Evolutionary conservation across 2,329 filamentous ascomycete genomes (phyloP).

Genomic region (Aspergillus alliaceus): DNA sequence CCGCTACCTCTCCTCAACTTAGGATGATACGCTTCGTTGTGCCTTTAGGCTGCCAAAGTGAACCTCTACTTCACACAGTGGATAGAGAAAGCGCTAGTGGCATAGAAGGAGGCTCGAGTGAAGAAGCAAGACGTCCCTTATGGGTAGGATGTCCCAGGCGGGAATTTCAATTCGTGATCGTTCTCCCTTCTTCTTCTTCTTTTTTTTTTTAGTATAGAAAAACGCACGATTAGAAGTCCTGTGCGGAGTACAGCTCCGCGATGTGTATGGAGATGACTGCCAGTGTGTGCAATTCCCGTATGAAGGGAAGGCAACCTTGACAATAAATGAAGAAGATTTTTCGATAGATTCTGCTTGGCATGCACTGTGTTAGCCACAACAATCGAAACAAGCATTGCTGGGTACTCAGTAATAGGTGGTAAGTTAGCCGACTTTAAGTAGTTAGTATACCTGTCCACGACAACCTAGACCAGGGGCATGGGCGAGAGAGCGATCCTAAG

Average conservation of each 20-base stretch:
- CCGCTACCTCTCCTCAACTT: neutral
- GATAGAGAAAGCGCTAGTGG: neutral
- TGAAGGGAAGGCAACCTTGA: neutral
- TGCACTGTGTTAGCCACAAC: neutral
- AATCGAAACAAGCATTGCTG: neutral
- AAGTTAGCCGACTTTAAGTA: neutral
- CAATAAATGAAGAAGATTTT: neutral
- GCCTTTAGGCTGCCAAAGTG: neutral
- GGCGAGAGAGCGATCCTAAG: neutral
- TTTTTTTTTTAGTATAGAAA: no score
- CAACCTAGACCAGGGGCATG: neutral
- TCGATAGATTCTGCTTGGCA: neutral
- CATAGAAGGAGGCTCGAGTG: neutral
- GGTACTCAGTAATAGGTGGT: neutral
- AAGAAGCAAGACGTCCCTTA: neutral
- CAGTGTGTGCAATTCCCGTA: no score
- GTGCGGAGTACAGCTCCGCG: no score
- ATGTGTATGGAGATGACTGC: no score
- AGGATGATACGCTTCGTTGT: neutral
- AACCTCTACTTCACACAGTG: neutral
- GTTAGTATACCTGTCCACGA: neutral
- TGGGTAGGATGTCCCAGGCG: neutral
- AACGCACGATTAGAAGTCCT: no score
- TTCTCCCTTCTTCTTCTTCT: no score
- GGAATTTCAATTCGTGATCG: no score